Evolutionary conservation across 2,329 filamentous ascomycete species (phyloP).

Genomic region (Colletotrichum trifolii): DNA sequence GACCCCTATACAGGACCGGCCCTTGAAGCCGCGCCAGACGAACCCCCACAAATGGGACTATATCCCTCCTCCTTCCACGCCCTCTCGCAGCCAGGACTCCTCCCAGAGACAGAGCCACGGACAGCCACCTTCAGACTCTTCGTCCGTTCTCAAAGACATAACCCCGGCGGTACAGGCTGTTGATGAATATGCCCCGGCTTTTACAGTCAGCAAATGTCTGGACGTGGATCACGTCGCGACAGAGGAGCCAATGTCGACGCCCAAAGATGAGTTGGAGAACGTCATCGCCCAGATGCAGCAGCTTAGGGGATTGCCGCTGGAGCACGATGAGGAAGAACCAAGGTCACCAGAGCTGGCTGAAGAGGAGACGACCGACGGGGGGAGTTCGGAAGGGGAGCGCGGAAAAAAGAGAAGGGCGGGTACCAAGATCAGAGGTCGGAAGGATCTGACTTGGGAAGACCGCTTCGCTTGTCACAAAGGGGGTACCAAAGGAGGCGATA

Average conservation of each 20-base stretch:
- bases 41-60: slow-evolving; percentile 53
- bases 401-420: slow-evolving; percentile 41
- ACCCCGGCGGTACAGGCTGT: neutral
- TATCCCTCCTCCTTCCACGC: slow-evolving; percentile 51
- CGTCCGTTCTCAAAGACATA: slow-evolving; percentile 10
- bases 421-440: slow-evolving; percentile 39
- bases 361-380: slow-evolving; percentile 28
- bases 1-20: slow-evolving; percentile 42
- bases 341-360: slow-evolving; percentile 38
- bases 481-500: slow-evolving; percentile 55
- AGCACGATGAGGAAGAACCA: slow-evolving; percentile 59
- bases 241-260: slow-evolving; percentile 8
- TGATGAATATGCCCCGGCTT: neutral
- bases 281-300: slow-evolving; percentile 72
- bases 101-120: slow-evolving; percentile 36
- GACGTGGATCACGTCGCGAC: neutral
- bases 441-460: slow-evolving; percentile 54
- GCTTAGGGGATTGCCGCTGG: slow-evolving; percentile 68
- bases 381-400: slow-evolving; percentile 43
- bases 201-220: neutral
- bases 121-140: neutral
- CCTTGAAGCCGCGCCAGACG: slow-evolving; percentile 59
- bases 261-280: slow-evolving; percentile 68
- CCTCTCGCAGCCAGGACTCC: slow-evolving; percentile 48
- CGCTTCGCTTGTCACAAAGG: slow-evolving; percentile 66